Conservation (phyloP, 2,329 filamentous ascomycete genomes). For the Diaporthe longicolla region DNA sequence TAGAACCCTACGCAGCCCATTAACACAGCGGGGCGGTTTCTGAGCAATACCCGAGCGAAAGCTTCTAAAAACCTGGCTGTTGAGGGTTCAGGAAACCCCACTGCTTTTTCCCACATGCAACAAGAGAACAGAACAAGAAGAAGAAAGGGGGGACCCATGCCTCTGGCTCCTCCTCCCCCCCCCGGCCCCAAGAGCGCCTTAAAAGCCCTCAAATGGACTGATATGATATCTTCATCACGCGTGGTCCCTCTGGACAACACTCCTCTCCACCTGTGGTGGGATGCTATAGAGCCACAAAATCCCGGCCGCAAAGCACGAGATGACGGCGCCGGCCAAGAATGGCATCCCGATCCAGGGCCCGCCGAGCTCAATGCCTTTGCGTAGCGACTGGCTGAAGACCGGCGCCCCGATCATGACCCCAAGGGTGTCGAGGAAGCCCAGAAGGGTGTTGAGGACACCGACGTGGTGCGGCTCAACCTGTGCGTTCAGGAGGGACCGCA, state of each 20-base stretch:
- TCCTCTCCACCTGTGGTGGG: constrained; percentile 37
- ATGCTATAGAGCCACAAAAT: constrained; percentile 51
- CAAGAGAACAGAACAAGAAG: background rate
- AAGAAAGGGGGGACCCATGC: background rate
- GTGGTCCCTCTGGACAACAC: constrained; percentile 10
- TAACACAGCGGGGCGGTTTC: too few species aligned
- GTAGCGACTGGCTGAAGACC: constrained; percentile 61
- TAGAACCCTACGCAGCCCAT: too few species aligned
- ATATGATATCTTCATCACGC: background rate
- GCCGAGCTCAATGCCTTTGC: constrained; percentile 60
- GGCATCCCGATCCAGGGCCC: constrained; percentile 65
- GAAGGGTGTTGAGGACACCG: constrained; percentile 66
- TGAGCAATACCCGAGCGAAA: too few species aligned
- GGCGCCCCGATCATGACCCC: constrained; percentile 64
- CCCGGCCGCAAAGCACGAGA: constrained; percentile 50
- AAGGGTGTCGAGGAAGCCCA: constrained; percentile 64
- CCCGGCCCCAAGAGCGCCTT: too few species aligned
- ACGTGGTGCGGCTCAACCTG: constrained; percentile 68
- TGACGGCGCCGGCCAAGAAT: constrained; percentile 56
- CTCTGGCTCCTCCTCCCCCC: too few species aligned
- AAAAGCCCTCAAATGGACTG: too few species aligned
- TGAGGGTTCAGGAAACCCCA: background rate
- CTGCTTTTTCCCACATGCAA: too few species aligned
- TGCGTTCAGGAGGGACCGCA: constrained; percentile 66
- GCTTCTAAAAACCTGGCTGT: background rate